Conservation (phyloP, 116 monocot genomes). For the Posidonia oceanica region DNA sequence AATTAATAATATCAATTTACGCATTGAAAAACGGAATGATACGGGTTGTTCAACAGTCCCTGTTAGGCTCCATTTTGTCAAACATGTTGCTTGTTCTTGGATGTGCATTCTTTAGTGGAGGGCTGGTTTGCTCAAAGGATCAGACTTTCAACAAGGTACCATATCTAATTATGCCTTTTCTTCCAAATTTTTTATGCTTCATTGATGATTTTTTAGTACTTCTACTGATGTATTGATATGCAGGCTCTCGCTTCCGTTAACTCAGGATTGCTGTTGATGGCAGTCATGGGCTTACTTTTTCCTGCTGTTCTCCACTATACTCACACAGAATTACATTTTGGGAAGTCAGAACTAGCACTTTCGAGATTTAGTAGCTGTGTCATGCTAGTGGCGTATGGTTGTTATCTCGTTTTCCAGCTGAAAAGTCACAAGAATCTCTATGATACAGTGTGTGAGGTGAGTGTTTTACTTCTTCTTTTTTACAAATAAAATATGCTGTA, state of each 20-base stretch:
- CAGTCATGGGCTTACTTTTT: constrained; percentile 69
- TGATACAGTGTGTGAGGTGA: constrained; percentile 34
- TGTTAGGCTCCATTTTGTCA: constrained; percentile 79
- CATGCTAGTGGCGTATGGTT: constrained; percentile 72
- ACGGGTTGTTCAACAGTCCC: constrained; percentile 66
- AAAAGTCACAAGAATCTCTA: constrained; percentile 23
- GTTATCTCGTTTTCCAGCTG: constrained; percentile 64
- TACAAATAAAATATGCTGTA: not conserved
- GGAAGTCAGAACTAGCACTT: constrained; percentile 59
- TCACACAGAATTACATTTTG: constrained; percentile 43
- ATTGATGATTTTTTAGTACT: not conserved
- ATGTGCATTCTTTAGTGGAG: constrained; percentile 72
- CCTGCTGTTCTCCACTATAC: constrained; percentile 81
- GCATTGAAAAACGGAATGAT: constrained; percentile 63
- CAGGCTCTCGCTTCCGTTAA: constrained; percentile 66
- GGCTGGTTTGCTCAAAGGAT: constrained; percentile 34
- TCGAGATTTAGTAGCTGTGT: constrained; percentile 87
- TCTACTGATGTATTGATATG: not conserved
- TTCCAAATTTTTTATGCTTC: not conserved
- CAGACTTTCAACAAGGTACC: constrained; percentile 70
- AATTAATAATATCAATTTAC: constrained; percentile 71
- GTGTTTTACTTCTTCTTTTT: not conserved
- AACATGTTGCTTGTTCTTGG: constrained; percentile 89
- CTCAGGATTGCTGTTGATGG: constrained; percentile 78
- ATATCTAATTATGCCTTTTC: not conserved